phyloP scores from a whole-genome alignment of 768 basidiomycete species.

The Cystofilobasidium capitatum region DNA sequence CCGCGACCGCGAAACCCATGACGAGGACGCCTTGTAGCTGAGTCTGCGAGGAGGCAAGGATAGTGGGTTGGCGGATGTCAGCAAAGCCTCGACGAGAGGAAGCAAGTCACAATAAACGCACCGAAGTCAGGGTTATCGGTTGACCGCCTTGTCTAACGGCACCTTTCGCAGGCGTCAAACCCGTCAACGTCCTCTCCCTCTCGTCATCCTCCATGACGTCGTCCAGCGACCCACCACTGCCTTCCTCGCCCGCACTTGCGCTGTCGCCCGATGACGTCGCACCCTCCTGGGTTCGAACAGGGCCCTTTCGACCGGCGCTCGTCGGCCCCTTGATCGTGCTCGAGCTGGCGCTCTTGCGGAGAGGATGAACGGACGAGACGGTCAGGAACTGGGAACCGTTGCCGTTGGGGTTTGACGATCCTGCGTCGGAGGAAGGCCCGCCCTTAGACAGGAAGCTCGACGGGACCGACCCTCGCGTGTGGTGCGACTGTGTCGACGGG shows the following conservation, averaged over 20 bases:
- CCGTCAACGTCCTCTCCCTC: background rate
- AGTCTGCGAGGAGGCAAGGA: background rate
- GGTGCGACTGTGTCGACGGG: background rate
- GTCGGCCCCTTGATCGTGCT: constrained; percentile 15
- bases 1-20: constrained; percentile 12
- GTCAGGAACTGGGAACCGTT: background rate
- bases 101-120: background rate
- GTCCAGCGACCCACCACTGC: background rate
- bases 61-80: background rate
- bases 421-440: background rate
- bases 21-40: constrained; percentile 17
- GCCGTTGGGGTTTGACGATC: background rate
- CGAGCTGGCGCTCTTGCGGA: constrained; percentile 8
- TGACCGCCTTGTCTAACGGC: background rate
- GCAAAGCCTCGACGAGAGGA: background rate
- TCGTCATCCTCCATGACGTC: constrained; percentile 6
- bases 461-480: constrained; percentile 9
- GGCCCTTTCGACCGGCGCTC: too few species aligned
- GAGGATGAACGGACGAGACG: background rate
- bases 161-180: background rate
- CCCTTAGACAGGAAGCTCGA: constrained; percentile 13
- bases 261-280: too few species aligned
- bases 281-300: too few species aligned
- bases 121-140: background rate
- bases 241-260: too few species aligned